Conservation (phyloP, 2,329 filamentous ascomycete genomes). For the Cladophialophora immunda region DNA sequence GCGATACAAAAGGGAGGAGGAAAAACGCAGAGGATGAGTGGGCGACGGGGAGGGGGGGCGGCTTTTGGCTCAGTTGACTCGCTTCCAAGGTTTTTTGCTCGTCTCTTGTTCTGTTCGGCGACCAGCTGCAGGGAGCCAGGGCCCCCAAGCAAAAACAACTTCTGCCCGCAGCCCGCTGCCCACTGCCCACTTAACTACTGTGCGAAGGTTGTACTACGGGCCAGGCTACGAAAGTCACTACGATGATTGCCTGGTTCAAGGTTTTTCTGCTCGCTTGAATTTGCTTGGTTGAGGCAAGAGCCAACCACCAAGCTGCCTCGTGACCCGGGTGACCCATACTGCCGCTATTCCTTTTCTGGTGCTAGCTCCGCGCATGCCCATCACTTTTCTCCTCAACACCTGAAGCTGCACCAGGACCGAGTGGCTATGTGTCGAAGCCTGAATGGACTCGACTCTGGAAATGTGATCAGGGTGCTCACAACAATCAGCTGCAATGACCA, state of each 20-base stretch:
- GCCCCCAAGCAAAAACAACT: background rate
- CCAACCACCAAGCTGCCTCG: slow-evolving; percentile 30
- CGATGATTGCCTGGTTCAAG: background rate
- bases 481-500: background rate
- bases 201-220: background rate
- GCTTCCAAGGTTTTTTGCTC: slow-evolving; percentile 2
- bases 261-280: slow-evolving; percentile 21
- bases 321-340: slow-evolving; percentile 9
- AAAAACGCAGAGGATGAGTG: slow-evolving; percentile 28
- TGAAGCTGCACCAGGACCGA: too few relatives aligned
- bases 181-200: background rate
- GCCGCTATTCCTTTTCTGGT: background rate
- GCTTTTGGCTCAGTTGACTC: background rate
- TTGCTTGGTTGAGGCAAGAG: slow-evolving; percentile 14
- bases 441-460: background rate
- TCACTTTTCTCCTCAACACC: background rate
- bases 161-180: too few relatives aligned
- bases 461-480: background rate
- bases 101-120: background rate
- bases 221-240: background rate
- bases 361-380: slow-evolving; percentile 6
- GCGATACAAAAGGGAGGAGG: slow-evolving; percentile 31
- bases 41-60: slow-evolving; percentile 12
- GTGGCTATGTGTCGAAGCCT: too few relatives aligned
- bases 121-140: background rate